phyloP scores from a whole-genome alignment of 176 grass and related monocot species.

The Musa schizocarpa region DNA sequence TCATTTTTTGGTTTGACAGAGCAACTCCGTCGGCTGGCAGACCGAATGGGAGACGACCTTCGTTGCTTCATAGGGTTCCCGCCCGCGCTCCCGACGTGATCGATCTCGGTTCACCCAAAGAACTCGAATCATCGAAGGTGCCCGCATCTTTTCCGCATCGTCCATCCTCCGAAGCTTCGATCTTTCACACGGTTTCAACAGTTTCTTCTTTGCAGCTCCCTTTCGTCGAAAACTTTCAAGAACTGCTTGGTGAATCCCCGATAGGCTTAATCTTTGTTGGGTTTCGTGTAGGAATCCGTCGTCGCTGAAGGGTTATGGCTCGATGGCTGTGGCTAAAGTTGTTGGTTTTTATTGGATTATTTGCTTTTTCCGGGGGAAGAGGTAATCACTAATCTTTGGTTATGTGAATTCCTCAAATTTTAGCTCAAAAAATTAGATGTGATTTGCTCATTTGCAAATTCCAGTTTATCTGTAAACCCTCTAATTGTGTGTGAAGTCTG shows the following conservation, averaged over 20 bases:
- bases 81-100: no score
- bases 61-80: no score
- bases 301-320: background rate
- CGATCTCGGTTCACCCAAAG: no score
- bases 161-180: no score
- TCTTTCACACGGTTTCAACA: background rate
- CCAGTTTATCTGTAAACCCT: no score
- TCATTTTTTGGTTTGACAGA: no score
- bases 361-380: background rate
- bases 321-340: background rate
- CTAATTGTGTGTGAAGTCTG: no score
- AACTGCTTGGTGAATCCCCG: background rate
- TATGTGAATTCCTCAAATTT: background rate
- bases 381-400: background rate
- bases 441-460: no score
- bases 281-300: background rate
- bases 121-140: no score
- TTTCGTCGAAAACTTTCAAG: background rate
- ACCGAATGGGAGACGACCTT: no score
- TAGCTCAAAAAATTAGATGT: background rate
- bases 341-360: background rate
- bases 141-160: no score
- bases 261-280: background rate
- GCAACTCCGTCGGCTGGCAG: no score
- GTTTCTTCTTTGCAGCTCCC: background rate